Conservation (phyloP, 192 early-diverging fungal species). For the Entomortierella beljakovae region DNA sequence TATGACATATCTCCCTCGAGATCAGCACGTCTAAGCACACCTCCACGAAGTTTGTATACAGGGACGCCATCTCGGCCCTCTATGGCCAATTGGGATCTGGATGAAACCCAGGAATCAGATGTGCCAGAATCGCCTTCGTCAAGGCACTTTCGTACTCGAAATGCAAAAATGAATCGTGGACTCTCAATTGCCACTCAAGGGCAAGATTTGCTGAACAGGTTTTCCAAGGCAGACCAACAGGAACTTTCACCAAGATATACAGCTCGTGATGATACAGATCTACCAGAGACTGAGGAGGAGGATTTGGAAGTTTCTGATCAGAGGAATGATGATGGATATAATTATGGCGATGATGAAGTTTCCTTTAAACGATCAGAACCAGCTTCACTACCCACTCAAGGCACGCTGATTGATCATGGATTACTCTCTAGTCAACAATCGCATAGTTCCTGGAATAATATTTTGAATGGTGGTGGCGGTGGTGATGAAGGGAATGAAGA, state of each 20-base stretch:
- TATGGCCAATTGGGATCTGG: neutral
- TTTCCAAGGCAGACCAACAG: too few relatives aligned
- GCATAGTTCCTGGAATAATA: neutral
- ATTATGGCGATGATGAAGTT: slow-evolving; percentile 17
- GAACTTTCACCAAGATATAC: neutral
- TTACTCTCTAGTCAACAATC: neutral
- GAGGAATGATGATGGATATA: slow-evolving; percentile 4
- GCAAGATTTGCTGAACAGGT: too few relatives aligned
- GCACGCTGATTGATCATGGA: slow-evolving; percentile 1
- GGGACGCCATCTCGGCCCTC: slow-evolving; percentile 10
- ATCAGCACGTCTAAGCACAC: slow-evolving; percentile 19
- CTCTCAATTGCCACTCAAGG: too few relatives aligned
- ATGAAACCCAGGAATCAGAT: neutral
- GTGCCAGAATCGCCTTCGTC: neutral
- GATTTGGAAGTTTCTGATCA: neutral
- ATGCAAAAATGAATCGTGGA: neutral
- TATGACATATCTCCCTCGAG: slow-evolving; percentile 32
- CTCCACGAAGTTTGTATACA: slow-evolving; percentile 11
- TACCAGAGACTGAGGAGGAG: neutral
- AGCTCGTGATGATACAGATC: neutral
- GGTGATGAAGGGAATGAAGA: neutral
- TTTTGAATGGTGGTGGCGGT: neutral
- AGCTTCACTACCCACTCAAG: slow-evolving; percentile 9
- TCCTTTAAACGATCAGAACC: slow-evolving; percentile 9
- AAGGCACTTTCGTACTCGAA: neutral